Evolutionary conservation across 139 green algal species (phyloP), one percentile per base, ranked within the genome.

Genomic region (Zygnema circumcarinatum): DNA sequence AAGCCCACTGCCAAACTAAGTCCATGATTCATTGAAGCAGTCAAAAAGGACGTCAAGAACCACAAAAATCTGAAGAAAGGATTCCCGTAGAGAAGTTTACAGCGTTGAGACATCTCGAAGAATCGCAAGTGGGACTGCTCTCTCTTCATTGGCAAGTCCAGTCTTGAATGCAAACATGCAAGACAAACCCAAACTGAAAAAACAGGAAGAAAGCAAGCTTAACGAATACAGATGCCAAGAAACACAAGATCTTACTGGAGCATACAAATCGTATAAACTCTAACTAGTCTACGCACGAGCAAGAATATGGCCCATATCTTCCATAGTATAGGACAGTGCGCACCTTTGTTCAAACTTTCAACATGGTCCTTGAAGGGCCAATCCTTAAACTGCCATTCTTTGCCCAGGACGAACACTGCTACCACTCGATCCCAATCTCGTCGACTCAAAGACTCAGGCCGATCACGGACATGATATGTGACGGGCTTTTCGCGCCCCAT

Each of bases 311-410:
- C n/a, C n/a, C n/a, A n/a, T n/a, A n/a, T n/a, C n/a, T n/a, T n/a
- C n/a, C n/a, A n/a, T n/a, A n/a, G n/a, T n/a, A n/a, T n/a, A n/a
- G 54, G 72, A 35, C 29, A 35, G 72, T 79, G 38, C 72, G 21
- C 40, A 79, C 72, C 40, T 35, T 79, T 79, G n/a, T 47, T 38
- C 25, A 88, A 85, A 16, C 79, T 88, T 2, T 90, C 85, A 2
- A 78, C 33, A 1, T 40, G 74, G 36, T 75, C 74, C 38, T 89
- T 67, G 38, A 88, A 94, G 16, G 94, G 94, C 86, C 89, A 96
- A 31, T 89, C 89, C 76, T 95, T 95, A 89, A 96, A 96, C 89
- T 96, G 94, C 94, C 94, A 96, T 22, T 90, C 53, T 85, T 93
- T 93, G 56, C 94, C 94, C 41, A 90, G 79, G 69, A 93, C 93